Conservation (phyloP, 257 asterid genomes). For the Solanum raphanifolium region DNA sequence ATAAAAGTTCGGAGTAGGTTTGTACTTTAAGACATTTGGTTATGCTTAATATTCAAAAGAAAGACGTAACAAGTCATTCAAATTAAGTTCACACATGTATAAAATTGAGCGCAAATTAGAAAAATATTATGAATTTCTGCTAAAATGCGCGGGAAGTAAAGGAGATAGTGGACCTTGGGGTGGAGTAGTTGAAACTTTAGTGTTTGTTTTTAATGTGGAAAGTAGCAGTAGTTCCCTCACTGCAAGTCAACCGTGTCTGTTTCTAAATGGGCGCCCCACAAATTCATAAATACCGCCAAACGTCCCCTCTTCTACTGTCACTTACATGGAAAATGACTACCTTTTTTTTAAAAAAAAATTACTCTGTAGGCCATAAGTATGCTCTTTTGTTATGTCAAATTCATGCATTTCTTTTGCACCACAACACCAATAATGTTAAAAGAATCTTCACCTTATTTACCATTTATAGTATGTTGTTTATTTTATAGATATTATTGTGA, state of each 20-base stretch:
- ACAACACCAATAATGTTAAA: not conserved
- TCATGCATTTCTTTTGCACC: not conserved
- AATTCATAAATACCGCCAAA: not conserved
- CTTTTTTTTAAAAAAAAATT: not conserved
- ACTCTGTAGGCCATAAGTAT: not conserved
- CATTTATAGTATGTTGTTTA: not conserved
- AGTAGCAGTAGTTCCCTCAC: not conserved
- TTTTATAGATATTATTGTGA: too few species aligned
- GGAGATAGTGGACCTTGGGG: constrained; percentile 8
- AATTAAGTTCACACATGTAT: not conserved
- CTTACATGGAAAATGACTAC: constrained; percentile 37
- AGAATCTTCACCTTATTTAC: not conserved
- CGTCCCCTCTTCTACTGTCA: constrained; percentile 1
- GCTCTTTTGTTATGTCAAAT: not conserved
- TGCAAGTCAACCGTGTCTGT: constrained; percentile 50
- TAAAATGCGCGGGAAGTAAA: constrained; percentile 11
- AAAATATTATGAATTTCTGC: not conserved
- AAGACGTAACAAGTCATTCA: not conserved
- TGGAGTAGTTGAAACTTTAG: constrained; percentile 59
- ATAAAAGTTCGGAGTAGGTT: not conserved
- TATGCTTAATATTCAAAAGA: not conserved
- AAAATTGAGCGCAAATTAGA: not conserved
- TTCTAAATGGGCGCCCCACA: constrained; percentile 15
- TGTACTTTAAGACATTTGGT: not conserved
- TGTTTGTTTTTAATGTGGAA: constrained; percentile 36